These are phyloP conservation scores for Ganoderma sp. DNA, from an alignment of 1,284 basidiomycete species.

Conservation along the genomic window DNA sequence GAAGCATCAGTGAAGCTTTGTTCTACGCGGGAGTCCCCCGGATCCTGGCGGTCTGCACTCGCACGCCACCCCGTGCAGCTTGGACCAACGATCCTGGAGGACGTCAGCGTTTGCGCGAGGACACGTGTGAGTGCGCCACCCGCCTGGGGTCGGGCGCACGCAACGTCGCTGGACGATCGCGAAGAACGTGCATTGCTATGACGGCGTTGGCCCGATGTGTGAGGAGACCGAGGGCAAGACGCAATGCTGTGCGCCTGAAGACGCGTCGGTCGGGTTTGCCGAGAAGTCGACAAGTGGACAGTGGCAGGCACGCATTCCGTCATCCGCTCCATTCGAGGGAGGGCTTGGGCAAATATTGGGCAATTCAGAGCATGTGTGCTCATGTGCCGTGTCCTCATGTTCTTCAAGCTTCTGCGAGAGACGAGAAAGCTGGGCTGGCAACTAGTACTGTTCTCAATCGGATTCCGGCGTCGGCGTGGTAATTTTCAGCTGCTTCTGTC, in stretches of 20 bases:
- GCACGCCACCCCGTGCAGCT: constrained; percentile 2
- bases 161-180: constrained; percentile 4
- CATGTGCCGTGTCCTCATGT: not conserved
- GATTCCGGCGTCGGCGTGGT: constrained; percentile 1
- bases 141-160: not conserved
- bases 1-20: not conserved
- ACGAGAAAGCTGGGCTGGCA: not conserved
- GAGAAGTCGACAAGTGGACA: constrained; percentile 1
- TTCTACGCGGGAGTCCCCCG: constrained; percentile 4
- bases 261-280: not conserved
- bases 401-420: not conserved
- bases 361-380: not conserved
- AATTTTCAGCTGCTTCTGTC: not conserved
- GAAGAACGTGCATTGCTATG: constrained; percentile 5
- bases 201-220: constrained; percentile 5
- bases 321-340: constrained; percentile 4
- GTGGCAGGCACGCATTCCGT: constrained; percentile 1
- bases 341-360: not conserved
- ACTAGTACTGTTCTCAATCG: not conserved
- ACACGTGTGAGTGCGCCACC: not conserved
- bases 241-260: constrained; percentile 4
- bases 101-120: not conserved
- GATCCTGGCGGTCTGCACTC: not conserved
- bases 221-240: not conserved
- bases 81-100: not conserved